phyloP scores from a whole-genome alignment of 1,284 basidiomycete species.

The Marasmius oreades region DNA sequence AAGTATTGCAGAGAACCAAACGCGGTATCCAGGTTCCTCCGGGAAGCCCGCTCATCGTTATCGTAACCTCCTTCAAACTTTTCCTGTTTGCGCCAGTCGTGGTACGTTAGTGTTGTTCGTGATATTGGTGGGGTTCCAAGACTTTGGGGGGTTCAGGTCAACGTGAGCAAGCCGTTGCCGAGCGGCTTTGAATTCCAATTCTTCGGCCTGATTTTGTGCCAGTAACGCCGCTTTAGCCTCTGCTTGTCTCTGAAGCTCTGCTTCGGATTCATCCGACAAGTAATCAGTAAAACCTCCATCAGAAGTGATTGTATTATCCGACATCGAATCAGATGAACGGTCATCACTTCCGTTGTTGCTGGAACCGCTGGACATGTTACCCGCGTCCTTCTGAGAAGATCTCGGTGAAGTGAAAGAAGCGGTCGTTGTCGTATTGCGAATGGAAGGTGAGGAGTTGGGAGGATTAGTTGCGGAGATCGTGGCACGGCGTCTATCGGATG shows the following conservation, averaged over 20 bases:
- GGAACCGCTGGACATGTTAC: slow-evolving; percentile 41
- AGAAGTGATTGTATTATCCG: slow-evolving; percentile 72
- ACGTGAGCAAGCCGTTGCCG: slow-evolving; percentile 70
- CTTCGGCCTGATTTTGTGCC: slow-evolving; percentile 76
- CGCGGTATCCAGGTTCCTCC: background rate
- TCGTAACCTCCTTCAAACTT: background rate
- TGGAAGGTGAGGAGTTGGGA: slow-evolving; percentile 16
- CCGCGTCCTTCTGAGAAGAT: slow-evolving; percentile 29
- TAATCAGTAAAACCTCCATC: slow-evolving; percentile 84
- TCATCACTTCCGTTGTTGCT: slow-evolving; percentile 60
- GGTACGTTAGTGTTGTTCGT: slow-evolving; percentile 24
- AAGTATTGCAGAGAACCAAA: background rate
- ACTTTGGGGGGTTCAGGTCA: slow-evolving; percentile 68
- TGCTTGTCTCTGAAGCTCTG: slow-evolving; percentile 76
- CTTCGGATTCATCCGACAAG: slow-evolving; percentile 79
- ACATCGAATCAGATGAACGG: slow-evolving; percentile 46
- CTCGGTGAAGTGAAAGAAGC: slow-evolving; percentile 26
- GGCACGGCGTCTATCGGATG: slow-evolving; percentile 16
- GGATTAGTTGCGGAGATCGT: slow-evolving; percentile 23
- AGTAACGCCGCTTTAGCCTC: slow-evolving; percentile 68
- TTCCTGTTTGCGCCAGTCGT: slow-evolving; percentile 9
- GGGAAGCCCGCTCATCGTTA: background rate
- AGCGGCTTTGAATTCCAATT: slow-evolving; percentile 73
- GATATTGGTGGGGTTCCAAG: slow-evolving; percentile 65
- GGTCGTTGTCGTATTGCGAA: slow-evolving; percentile 24